Conservation (phyloP, 768 basidiomycete genomes). For the Boletus rex-veris region DNA sequence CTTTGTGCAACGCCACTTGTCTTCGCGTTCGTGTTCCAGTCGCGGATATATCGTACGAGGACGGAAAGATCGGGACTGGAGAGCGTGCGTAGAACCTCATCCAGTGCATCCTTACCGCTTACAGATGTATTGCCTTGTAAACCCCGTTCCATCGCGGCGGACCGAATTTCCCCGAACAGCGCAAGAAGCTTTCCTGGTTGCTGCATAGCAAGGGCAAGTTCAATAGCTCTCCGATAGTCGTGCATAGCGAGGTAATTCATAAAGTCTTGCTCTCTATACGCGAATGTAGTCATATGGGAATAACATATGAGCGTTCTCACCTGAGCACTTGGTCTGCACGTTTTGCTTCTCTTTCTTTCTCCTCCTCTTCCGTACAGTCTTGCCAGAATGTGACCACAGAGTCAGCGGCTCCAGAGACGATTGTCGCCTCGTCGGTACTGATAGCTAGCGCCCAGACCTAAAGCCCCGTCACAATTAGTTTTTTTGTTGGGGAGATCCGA, state of each 20-base stretch:
- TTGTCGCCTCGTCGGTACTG: conserved; percentile 72
- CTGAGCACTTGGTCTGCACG: conserved; percentile 74
- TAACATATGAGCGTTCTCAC: conserved; percentile 44
- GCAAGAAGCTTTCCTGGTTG: conserved; percentile 85
- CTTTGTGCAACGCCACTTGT: conserved; percentile 83
- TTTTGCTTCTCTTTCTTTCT: conserved; percentile 68
- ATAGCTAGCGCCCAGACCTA: conserved; percentile 97
- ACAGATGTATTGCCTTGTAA: conserved; percentile 33
- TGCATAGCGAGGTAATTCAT: conserved; percentile 82
- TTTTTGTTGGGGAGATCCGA: background rate
- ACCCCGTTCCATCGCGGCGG: conserved; percentile 22
- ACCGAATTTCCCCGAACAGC: conserved; percentile 68
- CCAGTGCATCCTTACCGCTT: conserved; percentile 72
- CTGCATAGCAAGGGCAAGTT: conserved; percentile 87
- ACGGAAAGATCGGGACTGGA: conserved; percentile 70
- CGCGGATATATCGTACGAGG: conserved; percentile 75
- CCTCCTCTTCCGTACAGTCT: conserved; percentile 86
- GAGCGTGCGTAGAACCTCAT: conserved; percentile 76
- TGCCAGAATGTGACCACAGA: conserved; percentile 96
- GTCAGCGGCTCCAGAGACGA: conserved; percentile 94
- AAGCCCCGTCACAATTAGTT: background rate
- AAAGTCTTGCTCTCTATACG: conserved; percentile 93
- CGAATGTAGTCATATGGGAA: conserved; percentile 8
- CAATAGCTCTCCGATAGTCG: conserved; percentile 88
- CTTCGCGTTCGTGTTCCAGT: conserved; percentile 95